Evolutionary conservation across 208 protist species (phyloP).

Genomic region (Trypanosoma mega): DNA sequence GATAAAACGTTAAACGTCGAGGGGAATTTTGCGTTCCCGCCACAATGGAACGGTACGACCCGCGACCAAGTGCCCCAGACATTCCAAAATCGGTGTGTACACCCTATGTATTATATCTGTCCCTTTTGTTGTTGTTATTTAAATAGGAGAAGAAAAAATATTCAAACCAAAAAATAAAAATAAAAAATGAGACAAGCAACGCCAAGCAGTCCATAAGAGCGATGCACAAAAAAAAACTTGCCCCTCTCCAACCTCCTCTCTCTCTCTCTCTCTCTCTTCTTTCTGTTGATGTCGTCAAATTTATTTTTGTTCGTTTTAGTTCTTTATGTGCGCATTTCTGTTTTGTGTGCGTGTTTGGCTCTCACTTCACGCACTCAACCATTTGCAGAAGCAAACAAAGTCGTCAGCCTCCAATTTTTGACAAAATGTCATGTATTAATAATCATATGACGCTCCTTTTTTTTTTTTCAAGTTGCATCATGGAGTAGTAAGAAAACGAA

Average conservation of each 20-base stretch:
- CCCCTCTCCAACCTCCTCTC: too few species aligned
- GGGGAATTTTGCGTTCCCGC: conserved; percentile 44
- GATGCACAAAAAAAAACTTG: conserved; percentile 18
- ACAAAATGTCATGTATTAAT: too few species aligned
- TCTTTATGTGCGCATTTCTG: too few species aligned
- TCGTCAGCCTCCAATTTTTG: too few species aligned
- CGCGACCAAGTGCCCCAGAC: conserved; percentile 83
- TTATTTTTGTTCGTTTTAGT: too few species aligned
- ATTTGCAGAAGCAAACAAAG: too few species aligned
- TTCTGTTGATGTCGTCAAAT: too few species aligned
- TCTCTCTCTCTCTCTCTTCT: too few species aligned
- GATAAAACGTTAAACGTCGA: conserved; percentile 65
- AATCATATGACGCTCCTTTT: too few species aligned
- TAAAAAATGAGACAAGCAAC: not conserved
- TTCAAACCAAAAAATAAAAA: too few species aligned
- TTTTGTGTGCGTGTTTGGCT: too few species aligned
- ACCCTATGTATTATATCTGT: not conserved
- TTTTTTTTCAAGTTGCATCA: not conserved
- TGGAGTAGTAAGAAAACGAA: not conserved
- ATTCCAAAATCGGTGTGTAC: conserved; percentile 23
- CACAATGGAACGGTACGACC: conserved; percentile 81
- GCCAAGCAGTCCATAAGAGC: not conserved
- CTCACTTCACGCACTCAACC: too few species aligned
- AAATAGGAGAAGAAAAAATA: conserved; percentile 1
- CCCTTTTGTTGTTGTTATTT: not conserved